Base-by-base conservation (phyloP, 179 eudicot genomes). In the Patellifolia procumbens region DNA sequence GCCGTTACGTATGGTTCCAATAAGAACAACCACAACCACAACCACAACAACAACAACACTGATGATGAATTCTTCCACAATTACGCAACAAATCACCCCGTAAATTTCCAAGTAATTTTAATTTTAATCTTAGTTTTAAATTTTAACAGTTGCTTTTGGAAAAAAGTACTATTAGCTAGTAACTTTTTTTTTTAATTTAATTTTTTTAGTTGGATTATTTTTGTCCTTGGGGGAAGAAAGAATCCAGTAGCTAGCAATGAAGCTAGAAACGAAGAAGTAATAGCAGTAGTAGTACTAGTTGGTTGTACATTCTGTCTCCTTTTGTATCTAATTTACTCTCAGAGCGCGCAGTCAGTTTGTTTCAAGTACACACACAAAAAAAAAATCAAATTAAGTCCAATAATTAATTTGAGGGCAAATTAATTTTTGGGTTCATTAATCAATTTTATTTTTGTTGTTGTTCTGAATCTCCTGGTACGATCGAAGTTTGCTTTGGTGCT, bases 1-100 rank as follows among this genome's bases (percentile, higher is more conserved):
- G 99, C 17, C 93, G 96, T 26, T 93, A 87, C 80, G 91, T 90
- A 67, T 95, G 99, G 83, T 87, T 76, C 86, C 32, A 56, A 74
- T 86, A n/a, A n/a, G n/a, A n/a, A 56, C 89, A 87, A 81, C 94
- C 89, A 69, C 88, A 88, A 91, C n/a, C n/a, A 31, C 20, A 11
- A 15, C 7, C 3, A 26, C 29, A 29, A n/a, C 42, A 10, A 42
- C 1, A 62, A 31, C 16, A 15, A 20, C 29, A 24, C 64, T 49
- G 64, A 10, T 37, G 20, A 55, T 43, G 55, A 46, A 68, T 59
- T 56, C 55, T 62, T 45, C 74, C 76, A 76, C 52, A 71, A 63
- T 43, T 48, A 59, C 63, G 37, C 74, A 22, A 37, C n/a, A 37
- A 70, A 58, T 29, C 19, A 9, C 26, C 59, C 53, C 16, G 46